Percentiles rank a stretch among this genome's conserved stretches.
phyloP scores from a whole-genome alignment of 2,329 filamentous ascomycete species.

The Aspergillus sergii region DNA sequence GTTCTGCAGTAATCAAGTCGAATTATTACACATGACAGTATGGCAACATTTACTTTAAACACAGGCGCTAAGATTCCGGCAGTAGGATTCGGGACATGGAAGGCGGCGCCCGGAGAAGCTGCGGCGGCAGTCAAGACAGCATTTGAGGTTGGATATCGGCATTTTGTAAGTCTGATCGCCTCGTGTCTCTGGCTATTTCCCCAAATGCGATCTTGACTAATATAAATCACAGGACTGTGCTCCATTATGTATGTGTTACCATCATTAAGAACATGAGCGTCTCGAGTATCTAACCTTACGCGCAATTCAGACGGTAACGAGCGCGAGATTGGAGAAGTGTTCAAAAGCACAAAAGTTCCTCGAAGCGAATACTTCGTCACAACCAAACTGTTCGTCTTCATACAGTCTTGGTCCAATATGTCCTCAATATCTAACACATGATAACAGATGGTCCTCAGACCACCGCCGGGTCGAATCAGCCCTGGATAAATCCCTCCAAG shows the following conservation, averaged over 20 bases:
- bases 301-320: not conserved
- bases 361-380: not conserved
- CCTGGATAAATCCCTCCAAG: not conserved
- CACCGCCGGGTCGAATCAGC: not conserved
- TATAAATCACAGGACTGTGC: not conserved
- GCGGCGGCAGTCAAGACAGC: not conserved
- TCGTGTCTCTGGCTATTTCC: rapidly evolving
- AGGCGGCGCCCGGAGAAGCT: not conserved
- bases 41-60: not conserved
- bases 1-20: rapidly evolving
- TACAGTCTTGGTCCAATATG: rapidly evolving
- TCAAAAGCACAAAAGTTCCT: not conserved
- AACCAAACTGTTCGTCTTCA: not conserved
- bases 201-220: too few relatives aligned
- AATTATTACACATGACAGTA: not conserved
- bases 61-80: not conserved
- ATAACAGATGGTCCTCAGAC: not conserved
- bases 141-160: not conserved
- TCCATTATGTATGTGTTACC: not conserved
- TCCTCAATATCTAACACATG: not conserved
- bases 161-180: not conserved
- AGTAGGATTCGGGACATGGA: not conserved
- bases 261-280: not conserved
- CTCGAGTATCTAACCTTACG: not conserved
- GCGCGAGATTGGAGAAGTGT: not conserved